Evolutionary conservation across 176 grass and related monocot genomes (phyloP).

Genomic region (Paspalum vaginatum): DNA sequence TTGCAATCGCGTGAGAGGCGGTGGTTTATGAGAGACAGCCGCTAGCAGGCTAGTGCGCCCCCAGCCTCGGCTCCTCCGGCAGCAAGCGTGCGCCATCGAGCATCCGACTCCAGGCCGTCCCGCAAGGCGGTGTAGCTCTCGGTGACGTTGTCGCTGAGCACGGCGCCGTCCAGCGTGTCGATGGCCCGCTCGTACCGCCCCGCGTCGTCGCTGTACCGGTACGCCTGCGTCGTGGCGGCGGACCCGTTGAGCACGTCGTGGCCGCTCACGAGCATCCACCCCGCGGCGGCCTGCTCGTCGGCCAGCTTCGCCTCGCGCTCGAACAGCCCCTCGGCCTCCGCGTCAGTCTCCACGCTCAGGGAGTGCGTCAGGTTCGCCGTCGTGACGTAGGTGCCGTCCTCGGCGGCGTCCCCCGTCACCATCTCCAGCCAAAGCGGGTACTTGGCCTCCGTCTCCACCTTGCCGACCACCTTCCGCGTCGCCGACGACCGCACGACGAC

Average conservation of each 20-base stretch:
- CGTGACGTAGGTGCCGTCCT: constrained; percentile 53
- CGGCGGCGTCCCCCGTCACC: constrained; percentile 47
- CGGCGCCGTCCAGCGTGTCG: constrained; percentile 51
- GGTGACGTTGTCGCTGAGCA: constrained; percentile 74
- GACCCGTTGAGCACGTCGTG: constrained; percentile 73
- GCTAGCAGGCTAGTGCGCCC: no score
- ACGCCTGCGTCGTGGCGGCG: constrained; percentile 53
- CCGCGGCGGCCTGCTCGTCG: constrained; percentile 66
- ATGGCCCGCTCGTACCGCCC: constrained; percentile 47
- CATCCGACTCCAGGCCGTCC: neutral
- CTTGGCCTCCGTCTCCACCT: constrained; percentile 45
- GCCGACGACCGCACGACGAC: constrained; percentile 38
- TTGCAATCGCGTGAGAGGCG: no score
- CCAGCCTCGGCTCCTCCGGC: no score
- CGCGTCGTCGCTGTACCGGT: constrained; percentile 54
- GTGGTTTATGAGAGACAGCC: no score
- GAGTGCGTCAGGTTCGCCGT: constrained; percentile 62
- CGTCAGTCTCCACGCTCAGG: constrained; percentile 42
- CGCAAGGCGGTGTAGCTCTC: constrained; percentile 27
- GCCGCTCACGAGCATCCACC: constrained; percentile 79
- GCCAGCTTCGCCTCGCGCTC: constrained; percentile 20
- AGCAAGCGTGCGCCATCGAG: no score
- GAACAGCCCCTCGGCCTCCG: constrained; percentile 19
- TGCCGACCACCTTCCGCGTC: constrained; percentile 33
- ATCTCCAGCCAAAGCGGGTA: constrained; percentile 62